phyloP scores from a whole-genome alignment of 2,329 filamentous ascomycete species.

The Talaromyces sp. region DNA sequence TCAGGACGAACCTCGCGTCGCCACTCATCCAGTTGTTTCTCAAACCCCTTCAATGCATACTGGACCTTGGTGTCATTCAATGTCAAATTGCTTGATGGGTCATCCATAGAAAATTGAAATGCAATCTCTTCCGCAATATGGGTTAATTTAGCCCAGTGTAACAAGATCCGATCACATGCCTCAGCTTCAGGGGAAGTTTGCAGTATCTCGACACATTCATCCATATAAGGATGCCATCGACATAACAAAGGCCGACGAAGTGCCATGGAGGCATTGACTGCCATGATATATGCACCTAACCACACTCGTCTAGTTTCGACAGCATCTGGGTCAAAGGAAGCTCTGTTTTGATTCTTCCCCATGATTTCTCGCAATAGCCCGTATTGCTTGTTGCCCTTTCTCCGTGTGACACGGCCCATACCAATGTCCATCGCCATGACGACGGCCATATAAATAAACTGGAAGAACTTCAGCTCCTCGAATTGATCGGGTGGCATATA shows the following conservation, averaged over 20 bases:
- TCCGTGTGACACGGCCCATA: slow-evolving; percentile 59
- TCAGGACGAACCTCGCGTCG: slow-evolving; percentile 54
- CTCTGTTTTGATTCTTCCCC: slow-evolving; percentile 32
- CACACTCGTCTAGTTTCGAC: slow-evolving; percentile 60
- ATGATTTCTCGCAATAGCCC: slow-evolving; percentile 41
- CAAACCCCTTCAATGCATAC: slow-evolving; percentile 63
- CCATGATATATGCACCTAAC: slow-evolving; percentile 62
- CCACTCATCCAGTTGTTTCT: slow-evolving; percentile 64
- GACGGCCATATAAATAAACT: slow-evolving; percentile 76
- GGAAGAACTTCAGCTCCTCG: slow-evolving; percentile 87
- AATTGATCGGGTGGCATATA: slow-evolving; percentile 80
- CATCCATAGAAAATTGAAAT: slow-evolving; percentile 66
- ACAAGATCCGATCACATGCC: slow-evolving; percentile 56
- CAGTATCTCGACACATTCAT: slow-evolving; percentile 60
- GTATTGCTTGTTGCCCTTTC: slow-evolving; percentile 32
- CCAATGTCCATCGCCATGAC: slow-evolving; percentile 83
- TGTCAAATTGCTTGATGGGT: slow-evolving; percentile 53
- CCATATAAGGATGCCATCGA: slow-evolving; percentile 63
- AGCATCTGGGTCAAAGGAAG: slow-evolving; percentile 48
- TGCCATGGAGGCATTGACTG: slow-evolving; percentile 59
- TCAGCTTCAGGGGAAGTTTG: slow-evolving; percentile 56
- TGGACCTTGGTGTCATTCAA: slow-evolving; percentile 65
- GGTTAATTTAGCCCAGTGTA: slow-evolving; percentile 59
- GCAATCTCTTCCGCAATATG: slow-evolving; percentile 68
- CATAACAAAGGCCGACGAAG: slow-evolving; percentile 59